A percentile compares a stretch with the other conserved stretches of the same genome.
Evolutionary conservation across 1,284 basidiomycete genomes (phyloP).

Genomic region (Tausonia pullulans): DNA sequence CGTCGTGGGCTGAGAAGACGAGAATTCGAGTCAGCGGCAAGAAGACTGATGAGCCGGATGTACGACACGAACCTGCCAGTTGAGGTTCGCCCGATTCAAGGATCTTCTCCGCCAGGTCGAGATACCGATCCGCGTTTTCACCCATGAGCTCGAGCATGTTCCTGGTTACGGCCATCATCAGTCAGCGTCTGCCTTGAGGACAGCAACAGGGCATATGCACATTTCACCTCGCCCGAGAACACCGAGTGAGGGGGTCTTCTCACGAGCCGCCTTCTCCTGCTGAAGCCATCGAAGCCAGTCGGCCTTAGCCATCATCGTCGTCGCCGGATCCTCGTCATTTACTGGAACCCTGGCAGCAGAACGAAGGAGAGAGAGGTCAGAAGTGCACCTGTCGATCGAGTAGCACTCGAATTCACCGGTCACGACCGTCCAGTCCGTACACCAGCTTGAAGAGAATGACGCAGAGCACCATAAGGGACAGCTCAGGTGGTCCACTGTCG

Average conservation of each 20-base stretch:
- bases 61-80: slow-evolving; percentile 1
- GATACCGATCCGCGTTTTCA: slow-evolving; percentile 50
- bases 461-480: slow-evolving; percentile 51
- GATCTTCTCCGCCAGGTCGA: slow-evolving; percentile 52
- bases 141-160: slow-evolving; percentile 46
- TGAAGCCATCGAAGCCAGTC: slow-evolving; percentile 46
- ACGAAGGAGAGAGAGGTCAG: not conserved
- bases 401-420: not conserved
- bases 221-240: slow-evolving; percentile 31
- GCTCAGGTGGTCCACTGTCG: slow-evolving; percentile 53
- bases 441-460: slow-evolving; percentile 68
- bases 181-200: not conserved
- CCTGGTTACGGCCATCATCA: slow-evolving; percentile 32
- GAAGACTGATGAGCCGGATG: not conserved
- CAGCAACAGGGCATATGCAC: slow-evolving; percentile 21
- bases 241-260: no score
- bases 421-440: slow-evolving; percentile 39
- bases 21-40: no score
- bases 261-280: slow-evolving; percentile 26
- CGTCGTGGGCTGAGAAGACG: slow-evolving; percentile 21
- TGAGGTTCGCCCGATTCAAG: slow-evolving; percentile 33
- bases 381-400: not conserved
- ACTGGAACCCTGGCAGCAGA: slow-evolving; percentile 39
- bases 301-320: slow-evolving; percentile 47
- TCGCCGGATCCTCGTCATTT: slow-evolving; percentile 46